phyloP scores from a whole-genome alignment of 352 stramenopile genomes.

The Saprolegnia diclina region DNA sequence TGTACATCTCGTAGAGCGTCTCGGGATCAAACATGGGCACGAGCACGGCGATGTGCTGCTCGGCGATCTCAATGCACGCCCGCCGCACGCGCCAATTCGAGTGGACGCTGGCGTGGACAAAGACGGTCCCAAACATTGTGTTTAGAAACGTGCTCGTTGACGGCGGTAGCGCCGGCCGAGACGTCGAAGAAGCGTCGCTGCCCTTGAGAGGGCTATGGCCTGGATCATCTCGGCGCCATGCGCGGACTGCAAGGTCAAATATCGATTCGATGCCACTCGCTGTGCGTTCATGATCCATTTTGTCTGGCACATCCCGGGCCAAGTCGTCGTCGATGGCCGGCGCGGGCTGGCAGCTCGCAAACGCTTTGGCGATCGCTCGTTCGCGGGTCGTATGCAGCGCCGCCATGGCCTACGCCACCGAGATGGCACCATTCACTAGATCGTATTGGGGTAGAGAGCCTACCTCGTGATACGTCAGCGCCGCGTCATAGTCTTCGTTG shows the following conservation, averaged over 20 bases:
- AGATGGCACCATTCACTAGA: neutral
- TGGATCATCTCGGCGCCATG: conserved; percentile 1
- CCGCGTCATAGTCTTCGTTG: conserved; percentile 19
- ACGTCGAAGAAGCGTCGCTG: neutral
- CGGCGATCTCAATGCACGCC: conserved; percentile 20
- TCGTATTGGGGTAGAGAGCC: neutral
- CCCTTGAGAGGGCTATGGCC: neutral
- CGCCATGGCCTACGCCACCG: conserved; percentile 8
- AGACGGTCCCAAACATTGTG: conserved; percentile 10
- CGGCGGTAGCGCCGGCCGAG: neutral
- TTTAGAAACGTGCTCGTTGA: neutral
- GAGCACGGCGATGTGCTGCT: conserved; percentile 19
- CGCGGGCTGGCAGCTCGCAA: conserved; percentile 12
- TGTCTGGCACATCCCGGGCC: neutral
- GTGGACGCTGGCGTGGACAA: neutral
- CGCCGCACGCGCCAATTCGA: conserved; percentile 5
- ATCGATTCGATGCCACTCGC: neutral
- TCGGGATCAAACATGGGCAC: conserved; percentile 18
- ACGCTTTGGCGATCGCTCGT: neutral
- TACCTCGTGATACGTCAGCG: conserved; percentile 15
- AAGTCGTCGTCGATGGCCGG: neutral
- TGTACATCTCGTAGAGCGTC: conserved; percentile 27
- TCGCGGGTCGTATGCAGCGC: conserved; percentile 11
- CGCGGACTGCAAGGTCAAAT: conserved; percentile 6
- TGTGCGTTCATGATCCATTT: neutral